Conservation (phyloP, 257 asterid species). For the Verbena officinalis region DNA sequence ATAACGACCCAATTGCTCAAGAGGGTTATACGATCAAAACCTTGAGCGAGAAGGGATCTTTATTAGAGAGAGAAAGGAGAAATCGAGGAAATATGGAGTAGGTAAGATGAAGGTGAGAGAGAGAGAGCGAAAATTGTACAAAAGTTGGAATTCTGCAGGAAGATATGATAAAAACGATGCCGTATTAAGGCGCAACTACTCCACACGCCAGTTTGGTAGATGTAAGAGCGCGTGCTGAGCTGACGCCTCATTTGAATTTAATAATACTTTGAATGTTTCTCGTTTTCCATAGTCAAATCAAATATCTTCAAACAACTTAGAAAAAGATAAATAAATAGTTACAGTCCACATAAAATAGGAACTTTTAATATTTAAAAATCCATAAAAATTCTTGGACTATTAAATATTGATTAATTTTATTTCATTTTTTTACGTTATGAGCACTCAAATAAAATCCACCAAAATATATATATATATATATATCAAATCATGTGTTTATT, state of each 20-base stretch:
- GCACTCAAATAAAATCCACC: too few species aligned
- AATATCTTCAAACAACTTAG: too few species aligned
- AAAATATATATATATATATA: too few species aligned
- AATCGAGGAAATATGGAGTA: conserved; percentile 28
- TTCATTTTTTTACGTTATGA: too few species aligned
- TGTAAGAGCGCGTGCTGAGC: conserved; percentile 31
- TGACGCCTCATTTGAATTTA: conserved; percentile 21
- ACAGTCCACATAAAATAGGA: too few species aligned
- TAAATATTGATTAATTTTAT: too few species aligned
- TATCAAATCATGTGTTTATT: too few species aligned
- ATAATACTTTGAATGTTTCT: neutral
- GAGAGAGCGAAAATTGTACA: conserved; percentile 10
- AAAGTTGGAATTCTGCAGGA: conserved; percentile 25
- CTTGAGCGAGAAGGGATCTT: conserved; percentile 36
- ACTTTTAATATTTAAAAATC: too few species aligned
- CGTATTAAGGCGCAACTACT: conserved; percentile 32
- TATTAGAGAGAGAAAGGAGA: conserved; percentile 23
- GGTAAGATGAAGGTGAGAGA: conserved; percentile 28
- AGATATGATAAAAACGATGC: conserved; percentile 30
- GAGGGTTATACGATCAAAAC: conserved; percentile 20
- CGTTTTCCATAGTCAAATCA: too few species aligned
- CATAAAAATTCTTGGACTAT: too few species aligned
- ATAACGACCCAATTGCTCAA: conserved; percentile 16
- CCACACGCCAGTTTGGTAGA: conserved; percentile 47
- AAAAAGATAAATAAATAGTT: too few species aligned